These are phyloP conservation scores for Fremontodendron californicum DNA, from an alignment of 345 rosid species.

Conservation along the genomic window DNA sequence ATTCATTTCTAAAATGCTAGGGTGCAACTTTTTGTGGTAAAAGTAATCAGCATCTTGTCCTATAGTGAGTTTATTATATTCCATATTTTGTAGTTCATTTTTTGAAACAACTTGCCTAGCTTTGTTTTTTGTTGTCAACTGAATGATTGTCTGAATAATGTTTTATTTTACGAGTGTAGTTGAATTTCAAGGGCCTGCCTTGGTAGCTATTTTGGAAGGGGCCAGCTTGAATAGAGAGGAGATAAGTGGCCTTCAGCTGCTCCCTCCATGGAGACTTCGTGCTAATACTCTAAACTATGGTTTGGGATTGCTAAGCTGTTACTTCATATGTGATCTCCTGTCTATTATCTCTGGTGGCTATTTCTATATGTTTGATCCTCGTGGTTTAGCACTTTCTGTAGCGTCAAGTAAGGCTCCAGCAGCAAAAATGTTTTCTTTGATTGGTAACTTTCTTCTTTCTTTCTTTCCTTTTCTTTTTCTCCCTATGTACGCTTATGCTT, in stretches of 20 bases:
- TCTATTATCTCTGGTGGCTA: constrained; percentile 80
- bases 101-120: background rate
- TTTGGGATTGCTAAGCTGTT: constrained; percentile 84
- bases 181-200: constrained; percentile 93
- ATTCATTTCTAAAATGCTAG: background rate
- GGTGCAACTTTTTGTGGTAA: background rate
- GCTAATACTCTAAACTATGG: constrained; percentile 86
- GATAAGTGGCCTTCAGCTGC: constrained; percentile 85
- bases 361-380: constrained; percentile 92
- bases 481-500: background rate
- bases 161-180: constrained; percentile 39
- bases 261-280: constrained; percentile 88
- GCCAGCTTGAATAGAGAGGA: constrained; percentile 82
- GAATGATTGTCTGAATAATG: constrained; percentile 14
- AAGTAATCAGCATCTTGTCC: background rate
- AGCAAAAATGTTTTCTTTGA: constrained; percentile 80
- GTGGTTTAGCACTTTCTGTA: constrained; percentile 62
- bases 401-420: constrained; percentile 67
- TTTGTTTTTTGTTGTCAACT: constrained; percentile 1
- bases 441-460: constrained; percentile 44
- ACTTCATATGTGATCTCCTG: constrained; percentile 67
- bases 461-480: background rate
- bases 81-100: background rate
- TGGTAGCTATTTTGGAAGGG: constrained; percentile 86
- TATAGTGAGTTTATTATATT: background rate